Evolutionary conservation across 345 rosid genomes (phyloP).

Genomic region (Lumnitzera littorea): DNA sequence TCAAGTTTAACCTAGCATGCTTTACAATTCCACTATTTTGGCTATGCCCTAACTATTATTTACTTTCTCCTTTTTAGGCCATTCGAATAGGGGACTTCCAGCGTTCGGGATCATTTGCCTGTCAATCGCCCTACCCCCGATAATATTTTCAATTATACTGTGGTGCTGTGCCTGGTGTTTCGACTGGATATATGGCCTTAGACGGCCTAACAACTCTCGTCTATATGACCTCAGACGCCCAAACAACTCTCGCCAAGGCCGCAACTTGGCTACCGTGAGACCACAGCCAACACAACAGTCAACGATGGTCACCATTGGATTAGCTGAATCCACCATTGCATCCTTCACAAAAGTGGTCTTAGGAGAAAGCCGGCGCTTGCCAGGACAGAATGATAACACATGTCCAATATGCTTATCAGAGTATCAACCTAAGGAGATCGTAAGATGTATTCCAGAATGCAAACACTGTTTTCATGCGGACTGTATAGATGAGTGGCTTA

Average conservation of each 20-base stretch:
- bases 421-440: constrained; percentile 8
- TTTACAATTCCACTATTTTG: too few species aligned
- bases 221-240: too few species aligned
- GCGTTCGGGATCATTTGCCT: constrained; percentile 38
- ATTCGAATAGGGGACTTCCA: constrained; percentile 12
- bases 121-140: constrained; percentile 33
- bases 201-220: background rate
- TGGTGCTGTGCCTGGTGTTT: constrained; percentile 24
- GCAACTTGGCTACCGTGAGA: constrained; percentile 5
- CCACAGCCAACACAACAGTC: too few species aligned
- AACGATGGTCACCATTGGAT: constrained; percentile 20
- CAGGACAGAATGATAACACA: constrained; percentile 1
- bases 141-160: constrained; percentile 23
- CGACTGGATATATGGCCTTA: constrained; percentile 1
- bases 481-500: constrained; percentile 73
- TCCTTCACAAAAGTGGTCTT: constrained; percentile 53
- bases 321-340: constrained; percentile 64
- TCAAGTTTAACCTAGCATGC: too few species aligned
- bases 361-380: constrained; percentile 7
- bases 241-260: too few species aligned
- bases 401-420: constrained; percentile 14
- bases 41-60: too few species aligned
- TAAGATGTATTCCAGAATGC: constrained; percentile 46
- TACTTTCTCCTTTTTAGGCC: constrained; percentile 24
- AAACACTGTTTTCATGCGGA: constrained; percentile 61